Base-by-base conservation (phyloP, 1,284 basidiomycete species). In the Sanguinoderma infundibulare region DNA sequence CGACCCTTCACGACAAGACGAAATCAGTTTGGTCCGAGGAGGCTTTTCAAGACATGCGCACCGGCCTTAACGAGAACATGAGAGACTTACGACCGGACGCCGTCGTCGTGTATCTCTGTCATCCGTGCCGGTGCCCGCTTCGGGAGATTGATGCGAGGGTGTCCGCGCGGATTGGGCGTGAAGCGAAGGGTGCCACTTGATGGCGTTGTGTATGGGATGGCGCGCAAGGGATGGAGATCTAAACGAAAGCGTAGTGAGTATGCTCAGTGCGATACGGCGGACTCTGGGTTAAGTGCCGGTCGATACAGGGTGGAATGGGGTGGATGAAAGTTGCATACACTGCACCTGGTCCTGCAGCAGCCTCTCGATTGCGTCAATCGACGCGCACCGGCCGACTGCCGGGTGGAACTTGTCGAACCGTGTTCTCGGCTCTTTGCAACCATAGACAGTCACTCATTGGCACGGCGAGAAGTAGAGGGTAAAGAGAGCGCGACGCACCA, bases 361-460 rank as follows among this genome's bases (percentile, higher is more conserved):
- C 40, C 40, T 44, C 58, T 83, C 81, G 42, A 87, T 77, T 28
- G 81, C 81, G 24, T 81, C 80, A 17, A 83, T 44, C n/a, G 75
- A 76, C 52, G 71, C 69, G 52, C 82, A 83, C 26, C 67, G 70
- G 24, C 70, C 72, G 55, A 87, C 63, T 73, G 77, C 75, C 59
- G 77, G 67, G 52, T 83, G 80, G 73, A 88, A 87, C 68, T 83
- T 83, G 28, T 73, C 69, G 71, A 80, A 85, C 86, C 86, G 87
- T 34, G 83, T 76, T 40, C 80, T 75, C 52, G 86, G 80, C 53
- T 73, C 74, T 59, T 86, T 87, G 26, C 24, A 34, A n/a, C 2
- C 52, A 6, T 6, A 44, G 14, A 28, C 3, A 17, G 22, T 3
- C 8, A n/a, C n/a, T n/a, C n/a, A 24, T 6, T n/a, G 12, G 53